These are phyloP conservation scores for Sechiopsis laciniata DNA, from an alignment of 306 rosid species.

Conservation along the genomic window DNA sequence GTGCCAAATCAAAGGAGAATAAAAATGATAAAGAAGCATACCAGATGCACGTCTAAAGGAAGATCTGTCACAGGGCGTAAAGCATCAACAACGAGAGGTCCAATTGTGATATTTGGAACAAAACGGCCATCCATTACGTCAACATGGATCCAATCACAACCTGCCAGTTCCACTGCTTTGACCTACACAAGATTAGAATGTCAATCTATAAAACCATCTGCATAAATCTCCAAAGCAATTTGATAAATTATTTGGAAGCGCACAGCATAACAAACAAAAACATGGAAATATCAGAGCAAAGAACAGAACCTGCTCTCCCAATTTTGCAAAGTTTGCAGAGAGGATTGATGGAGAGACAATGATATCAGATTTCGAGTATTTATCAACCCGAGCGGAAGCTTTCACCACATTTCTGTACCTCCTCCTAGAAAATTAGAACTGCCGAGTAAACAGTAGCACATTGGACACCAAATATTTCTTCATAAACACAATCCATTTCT, in stretches of 20 bases:
- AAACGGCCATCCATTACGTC: conserved; percentile 99
- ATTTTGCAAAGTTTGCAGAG: conserved; percentile 81
- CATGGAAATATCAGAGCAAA: conserved; percentile 21
- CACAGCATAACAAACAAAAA: neutral
- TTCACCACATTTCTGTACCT: conserved; percentile 53
- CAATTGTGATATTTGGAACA: conserved; percentile 96
- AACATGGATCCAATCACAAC: conserved; percentile 99
- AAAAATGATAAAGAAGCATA: conserved; percentile 33
- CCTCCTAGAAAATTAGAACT: conserved; percentile 45
- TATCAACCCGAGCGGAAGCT: conserved; percentile 89
- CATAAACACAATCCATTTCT: neutral
- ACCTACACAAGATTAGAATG: conserved; percentile 45
- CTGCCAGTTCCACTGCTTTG: conserved; percentile 98
- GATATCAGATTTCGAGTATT: conserved; percentile 71
- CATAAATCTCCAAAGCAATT: conserved; percentile 1
- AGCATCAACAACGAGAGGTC: conserved; percentile 95
- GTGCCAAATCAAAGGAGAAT: conserved; percentile 4
- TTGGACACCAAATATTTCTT: conserved; percentile 12
- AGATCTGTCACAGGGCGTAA: conserved; percentile 98
- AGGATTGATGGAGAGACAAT: conserved; percentile 97
- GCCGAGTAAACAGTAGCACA: conserved; percentile 19
- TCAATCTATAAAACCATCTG: neutral
- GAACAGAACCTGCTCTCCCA: conserved; percentile 85
- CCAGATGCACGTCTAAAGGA: conserved; percentile 98
- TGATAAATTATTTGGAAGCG: neutral